Conservation (phyloP, 2,329 filamentous ascomycete species). For the Aspergillus alliaceus region DNA sequence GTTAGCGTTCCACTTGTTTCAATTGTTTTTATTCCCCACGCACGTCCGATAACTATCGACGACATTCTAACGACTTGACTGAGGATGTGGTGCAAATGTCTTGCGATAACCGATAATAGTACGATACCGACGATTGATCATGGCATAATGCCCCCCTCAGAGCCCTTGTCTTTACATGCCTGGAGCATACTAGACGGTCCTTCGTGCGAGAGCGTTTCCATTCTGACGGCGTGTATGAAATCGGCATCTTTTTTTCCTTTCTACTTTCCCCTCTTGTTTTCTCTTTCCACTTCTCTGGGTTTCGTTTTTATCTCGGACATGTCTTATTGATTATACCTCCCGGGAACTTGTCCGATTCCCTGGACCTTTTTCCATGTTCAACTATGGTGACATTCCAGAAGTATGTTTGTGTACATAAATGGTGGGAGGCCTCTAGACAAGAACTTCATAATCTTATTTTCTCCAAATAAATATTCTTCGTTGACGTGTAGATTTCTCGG, state of each 20-base stretch:
- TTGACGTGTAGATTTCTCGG: no score
- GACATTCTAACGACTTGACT: slow-evolving; percentile 13
- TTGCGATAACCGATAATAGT: slow-evolving; percentile 15
- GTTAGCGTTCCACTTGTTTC: slow-evolving; percentile 10
- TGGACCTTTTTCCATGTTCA: slow-evolving; percentile 16
- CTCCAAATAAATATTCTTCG: no score
- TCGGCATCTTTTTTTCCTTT: slow-evolving; percentile 14
- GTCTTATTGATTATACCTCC: slow-evolving; percentile 38
- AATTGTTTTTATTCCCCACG: slow-evolving; percentile 9
- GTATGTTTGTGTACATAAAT: slow-evolving; percentile 23
- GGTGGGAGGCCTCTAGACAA: slow-evolving; percentile 16
- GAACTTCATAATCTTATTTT: slow-evolving; percentile 10
- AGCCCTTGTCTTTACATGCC: slow-evolving; percentile 16
- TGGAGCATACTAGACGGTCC: slow-evolving; percentile 21
- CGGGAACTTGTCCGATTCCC: slow-evolving; percentile 25
- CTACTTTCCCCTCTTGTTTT: no score
- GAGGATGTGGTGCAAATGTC: slow-evolving; percentile 7
- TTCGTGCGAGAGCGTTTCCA: slow-evolving; percentile 10
- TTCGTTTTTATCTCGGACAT: slow-evolving; percentile 29
- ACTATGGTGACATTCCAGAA: slow-evolving; percentile 7
- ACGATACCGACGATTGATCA: slow-evolving; percentile 23
- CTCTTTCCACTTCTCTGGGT: slow-evolving; percentile 13
- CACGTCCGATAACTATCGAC: slow-evolving; percentile 15
- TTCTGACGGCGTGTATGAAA: slow-evolving; percentile 24
- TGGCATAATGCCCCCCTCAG: slow-evolving; percentile 13